Percentiles rank a stretch among this genome's conserved stretches.
phyloP scores from a whole-genome alignment of 768 basidiomycete species.

The Leucogyrophana mollusca region DNA sequence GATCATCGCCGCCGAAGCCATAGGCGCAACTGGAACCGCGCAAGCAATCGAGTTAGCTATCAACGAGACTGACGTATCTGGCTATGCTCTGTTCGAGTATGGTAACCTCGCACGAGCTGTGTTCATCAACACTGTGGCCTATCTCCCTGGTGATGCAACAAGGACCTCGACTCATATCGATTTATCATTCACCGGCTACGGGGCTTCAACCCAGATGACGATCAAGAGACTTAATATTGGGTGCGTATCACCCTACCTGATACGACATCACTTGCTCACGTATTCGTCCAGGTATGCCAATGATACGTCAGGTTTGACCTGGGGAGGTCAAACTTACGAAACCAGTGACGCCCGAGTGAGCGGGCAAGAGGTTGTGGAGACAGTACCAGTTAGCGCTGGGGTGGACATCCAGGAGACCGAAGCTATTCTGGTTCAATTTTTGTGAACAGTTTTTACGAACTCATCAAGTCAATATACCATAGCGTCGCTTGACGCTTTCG shows the following conservation, averaged over 20 bases:
- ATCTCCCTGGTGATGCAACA: constrained; percentile 31
- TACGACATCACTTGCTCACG: background rate
- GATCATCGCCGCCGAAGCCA: constrained; percentile 57
- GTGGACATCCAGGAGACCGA: constrained; percentile 50
- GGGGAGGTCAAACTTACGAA: constrained; percentile 62
- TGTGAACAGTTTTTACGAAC: background rate
- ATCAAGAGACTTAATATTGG: constrained; percentile 50
- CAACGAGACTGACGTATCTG: constrained; percentile 47
- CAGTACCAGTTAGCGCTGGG: constrained; percentile 30
- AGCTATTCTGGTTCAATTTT: constrained; percentile 34
- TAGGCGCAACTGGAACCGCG: constrained; percentile 44
- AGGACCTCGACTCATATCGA: constrained; percentile 43
- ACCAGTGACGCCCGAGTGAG: constrained; percentile 41
- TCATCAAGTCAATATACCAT: constrained; percentile 18
- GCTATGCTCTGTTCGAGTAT: constrained; percentile 61
- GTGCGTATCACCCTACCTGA: constrained; percentile 23
- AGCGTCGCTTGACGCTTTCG: constrained; percentile 54
- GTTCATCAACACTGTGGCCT: constrained; percentile 61
- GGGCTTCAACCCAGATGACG: constrained; percentile 30
- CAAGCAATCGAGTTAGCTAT: constrained; percentile 48
- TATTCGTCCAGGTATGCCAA: constrained; percentile 42
- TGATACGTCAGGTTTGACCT: constrained; percentile 48
- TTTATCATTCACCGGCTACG: constrained; percentile 34
- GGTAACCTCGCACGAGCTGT: constrained; percentile 44
- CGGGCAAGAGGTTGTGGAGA: constrained; percentile 34